These are phyloP conservation scores for Fusarium sp. DNA, from an alignment of 2,329 filamentous ascomycete species.

Conservation along the genomic window DNA sequence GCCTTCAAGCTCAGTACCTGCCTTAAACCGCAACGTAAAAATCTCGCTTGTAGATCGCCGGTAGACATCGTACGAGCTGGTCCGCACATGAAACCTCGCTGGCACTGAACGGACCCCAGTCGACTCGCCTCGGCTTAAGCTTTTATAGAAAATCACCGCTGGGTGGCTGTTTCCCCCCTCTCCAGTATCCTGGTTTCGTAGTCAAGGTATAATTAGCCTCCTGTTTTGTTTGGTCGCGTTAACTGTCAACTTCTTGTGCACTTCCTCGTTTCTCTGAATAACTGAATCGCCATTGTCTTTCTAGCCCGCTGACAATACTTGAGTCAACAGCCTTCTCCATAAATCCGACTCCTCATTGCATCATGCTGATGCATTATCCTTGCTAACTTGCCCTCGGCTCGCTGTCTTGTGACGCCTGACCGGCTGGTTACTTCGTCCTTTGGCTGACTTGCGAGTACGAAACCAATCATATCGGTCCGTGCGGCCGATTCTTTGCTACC, in stretches of 20 bases:
- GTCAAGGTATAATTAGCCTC: slow-evolving; percentile 21
- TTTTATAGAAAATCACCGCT: slow-evolving; percentile 31
- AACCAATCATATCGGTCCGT: slow-evolving; percentile 43
- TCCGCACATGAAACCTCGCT: slow-evolving; percentile 44
- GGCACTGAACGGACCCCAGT: slow-evolving; percentile 27
- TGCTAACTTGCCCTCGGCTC: slow-evolving; percentile 28
- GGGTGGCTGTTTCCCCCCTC: slow-evolving; percentile 35
- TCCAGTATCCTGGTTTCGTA: slow-evolving; percentile 19
- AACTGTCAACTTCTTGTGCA: slow-evolving; percentile 18
- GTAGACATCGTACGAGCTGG: slow-evolving; percentile 35
- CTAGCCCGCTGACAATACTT: slow-evolving; percentile 39
- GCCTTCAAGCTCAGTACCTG: slow-evolving; percentile 36
- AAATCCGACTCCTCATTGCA: slow-evolving; percentile 45
- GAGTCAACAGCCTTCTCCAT: slow-evolving; percentile 42
- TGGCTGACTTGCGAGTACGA: slow-evolving; percentile 41
- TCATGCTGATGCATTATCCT: slow-evolving; percentile 47
- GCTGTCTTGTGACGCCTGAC: slow-evolving; percentile 46
- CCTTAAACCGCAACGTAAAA: slow-evolving; percentile 39
- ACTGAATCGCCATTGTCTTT: slow-evolving; percentile 25
- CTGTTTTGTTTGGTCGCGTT: slow-evolving; percentile 14
- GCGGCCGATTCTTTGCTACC: slow-evolving; percentile 41
- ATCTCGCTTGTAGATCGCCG: slow-evolving; percentile 35
- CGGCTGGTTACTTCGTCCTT: slow-evolving; percentile 33
- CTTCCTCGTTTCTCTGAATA: slow-evolving; percentile 19
- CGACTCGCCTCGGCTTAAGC: slow-evolving; percentile 44